Evolutionary conservation across 768 basidiomycete species (phyloP).

Genomic region (Tulasnella sp.): DNA sequence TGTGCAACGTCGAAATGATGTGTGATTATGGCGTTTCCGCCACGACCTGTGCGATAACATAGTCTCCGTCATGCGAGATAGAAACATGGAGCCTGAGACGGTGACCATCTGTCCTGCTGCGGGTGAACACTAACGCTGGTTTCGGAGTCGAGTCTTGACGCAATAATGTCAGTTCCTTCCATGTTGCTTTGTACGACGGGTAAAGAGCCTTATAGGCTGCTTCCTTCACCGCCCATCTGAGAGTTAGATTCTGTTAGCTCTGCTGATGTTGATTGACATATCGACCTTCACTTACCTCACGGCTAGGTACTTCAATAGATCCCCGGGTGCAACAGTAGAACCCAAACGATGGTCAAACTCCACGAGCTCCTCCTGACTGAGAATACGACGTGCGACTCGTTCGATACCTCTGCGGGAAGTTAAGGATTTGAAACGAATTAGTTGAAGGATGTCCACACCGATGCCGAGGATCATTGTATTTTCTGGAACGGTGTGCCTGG

Average conservation of each 20-base stretch:
- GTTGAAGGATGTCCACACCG: constrained; percentile 62
- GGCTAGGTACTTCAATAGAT: background rate
- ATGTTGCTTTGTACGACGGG: constrained; percentile 47
- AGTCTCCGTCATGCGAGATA: constrained; percentile 75
- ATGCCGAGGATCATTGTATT: constrained; percentile 44
- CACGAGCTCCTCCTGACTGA: constrained; percentile 36
- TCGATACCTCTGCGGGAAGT: constrained; percentile 38
- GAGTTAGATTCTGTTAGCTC: background rate
- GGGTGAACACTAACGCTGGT: constrained; percentile 34
- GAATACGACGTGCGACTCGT: constrained; percentile 51
- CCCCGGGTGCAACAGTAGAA: background rate
- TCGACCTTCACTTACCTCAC: background rate
- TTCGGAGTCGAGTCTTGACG: constrained; percentile 28
- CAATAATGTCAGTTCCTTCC: constrained; percentile 63
- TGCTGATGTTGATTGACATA: background rate
- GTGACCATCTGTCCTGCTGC: constrained; percentile 17
- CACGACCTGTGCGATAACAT: constrained; percentile 57
- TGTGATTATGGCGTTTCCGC: constrained; percentile 32
- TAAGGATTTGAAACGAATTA: constrained; percentile 53
- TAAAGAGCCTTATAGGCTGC: constrained; percentile 79
- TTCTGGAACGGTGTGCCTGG: too few species aligned
- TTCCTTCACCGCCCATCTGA: constrained; percentile 77
- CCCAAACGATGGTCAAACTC: constrained; percentile 30
- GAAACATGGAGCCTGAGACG: constrained; percentile 48
- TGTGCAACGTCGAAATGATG: too few species aligned